Evolutionary conservation across 2,329 filamentous ascomycete species (phyloP).

Genomic region (Colletotrichum sp.): DNA sequence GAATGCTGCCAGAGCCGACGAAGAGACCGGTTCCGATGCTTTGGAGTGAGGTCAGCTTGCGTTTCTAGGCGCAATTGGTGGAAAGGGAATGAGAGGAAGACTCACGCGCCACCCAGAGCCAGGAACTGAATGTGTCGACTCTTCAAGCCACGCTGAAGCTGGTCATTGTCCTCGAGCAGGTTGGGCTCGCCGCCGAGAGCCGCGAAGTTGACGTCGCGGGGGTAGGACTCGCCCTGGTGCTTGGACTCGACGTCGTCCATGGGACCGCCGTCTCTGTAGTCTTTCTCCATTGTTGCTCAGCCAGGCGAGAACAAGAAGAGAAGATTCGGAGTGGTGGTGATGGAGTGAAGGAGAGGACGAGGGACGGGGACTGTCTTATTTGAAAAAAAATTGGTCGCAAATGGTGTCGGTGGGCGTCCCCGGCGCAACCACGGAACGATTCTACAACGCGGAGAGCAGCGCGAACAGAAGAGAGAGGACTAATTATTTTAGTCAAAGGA

Average conservation of each 20-base stretch:
- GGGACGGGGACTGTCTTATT: not conserved
- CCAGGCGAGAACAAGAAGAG: not conserved
- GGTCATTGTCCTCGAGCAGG: conserved; percentile 42
- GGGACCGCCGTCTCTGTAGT: conserved; percentile 16
- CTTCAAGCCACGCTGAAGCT: conserved; percentile 62
- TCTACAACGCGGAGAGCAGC: not conserved
- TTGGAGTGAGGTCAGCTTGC: conserved; percentile 8
- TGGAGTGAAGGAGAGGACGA: not conserved
- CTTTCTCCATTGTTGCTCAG: conserved; percentile 8
- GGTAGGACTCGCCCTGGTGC: conserved; percentile 21
- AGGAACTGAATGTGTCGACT: conserved; percentile 66
- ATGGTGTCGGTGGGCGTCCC: not conserved
- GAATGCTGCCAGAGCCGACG: conserved; percentile 63
- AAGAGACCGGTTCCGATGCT: conserved; percentile 69
- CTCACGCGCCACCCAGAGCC: conserved; percentile 53
- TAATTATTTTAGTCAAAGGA: not conserved
- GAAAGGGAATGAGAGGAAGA: not conserved
- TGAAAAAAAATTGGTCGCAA: not conserved
- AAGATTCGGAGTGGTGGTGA: not conserved
- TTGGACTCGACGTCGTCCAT: conserved; percentile 25
- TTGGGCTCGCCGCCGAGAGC: conserved; percentile 29
- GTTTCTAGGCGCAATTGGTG: not conserved
- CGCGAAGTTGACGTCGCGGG: conserved; percentile 25
- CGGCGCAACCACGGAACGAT: conserved; percentile 14
- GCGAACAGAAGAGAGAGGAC: not conserved